Percentiles rank a stretch among this genome's conserved stretches.
Evolutionary conservation across 2,329 filamentous ascomycete genomes (phyloP).

Genomic region (Hypoxylon sp.): DNA sequence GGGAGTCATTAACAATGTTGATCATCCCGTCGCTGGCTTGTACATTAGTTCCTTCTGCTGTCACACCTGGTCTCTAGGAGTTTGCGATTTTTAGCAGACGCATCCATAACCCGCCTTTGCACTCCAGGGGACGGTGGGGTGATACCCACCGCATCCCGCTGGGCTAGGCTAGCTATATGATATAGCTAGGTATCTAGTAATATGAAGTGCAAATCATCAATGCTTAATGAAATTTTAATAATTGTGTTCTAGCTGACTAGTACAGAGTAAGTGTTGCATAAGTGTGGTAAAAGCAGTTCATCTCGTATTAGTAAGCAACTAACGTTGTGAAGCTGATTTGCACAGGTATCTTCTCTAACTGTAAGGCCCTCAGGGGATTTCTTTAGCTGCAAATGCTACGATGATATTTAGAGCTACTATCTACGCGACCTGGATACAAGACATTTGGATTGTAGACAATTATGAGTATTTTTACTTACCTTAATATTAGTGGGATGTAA

Average conservation of each 20-base stretch:
- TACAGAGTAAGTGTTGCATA: background rate
- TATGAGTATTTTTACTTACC: background rate
- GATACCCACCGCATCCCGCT: constrained; percentile 34
- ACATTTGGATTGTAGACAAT: background rate
- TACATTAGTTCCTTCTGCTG: constrained; percentile 49
- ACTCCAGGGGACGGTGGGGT: constrained; percentile 34
- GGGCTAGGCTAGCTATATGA: constrained; percentile 35
- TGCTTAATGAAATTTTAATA: background rate
- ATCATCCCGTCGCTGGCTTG: constrained; percentile 41
- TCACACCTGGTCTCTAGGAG: constrained; percentile 33
- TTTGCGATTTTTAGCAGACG: constrained; percentile 24
- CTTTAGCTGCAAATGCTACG: background rate
- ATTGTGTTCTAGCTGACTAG: background rate
- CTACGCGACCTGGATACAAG: background rate
- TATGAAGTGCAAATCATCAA: constrained; percentile 39
- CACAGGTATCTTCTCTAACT: background rate
- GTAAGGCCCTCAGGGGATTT: background rate
- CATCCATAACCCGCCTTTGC: constrained; percentile 21
- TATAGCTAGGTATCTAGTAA: constrained; percentile 45
- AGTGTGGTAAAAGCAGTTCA: background rate
- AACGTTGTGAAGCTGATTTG: background rate
- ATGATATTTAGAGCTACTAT: background rate
- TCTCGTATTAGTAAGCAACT: background rate
- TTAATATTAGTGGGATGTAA: background rate
- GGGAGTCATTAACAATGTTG: constrained; percentile 51